A percentile compares a stretch with the other conserved stretches of the same genome.
Evolutionary conservation across 2,329 filamentous ascomycete genomes (phyloP).

Genomic region (Fusarium lateritium): DNA sequence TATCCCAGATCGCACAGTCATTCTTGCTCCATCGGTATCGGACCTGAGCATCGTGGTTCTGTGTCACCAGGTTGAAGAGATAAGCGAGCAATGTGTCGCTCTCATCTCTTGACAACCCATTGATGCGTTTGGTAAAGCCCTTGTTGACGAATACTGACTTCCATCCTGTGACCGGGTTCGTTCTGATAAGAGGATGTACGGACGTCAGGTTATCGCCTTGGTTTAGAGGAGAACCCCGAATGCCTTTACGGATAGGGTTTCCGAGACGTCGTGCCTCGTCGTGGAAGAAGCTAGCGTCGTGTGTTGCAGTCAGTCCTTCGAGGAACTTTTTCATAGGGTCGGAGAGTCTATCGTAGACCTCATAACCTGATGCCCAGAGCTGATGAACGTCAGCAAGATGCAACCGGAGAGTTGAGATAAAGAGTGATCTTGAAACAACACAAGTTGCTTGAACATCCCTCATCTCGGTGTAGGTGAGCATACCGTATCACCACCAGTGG

Average conservation of each 20-base stretch:
- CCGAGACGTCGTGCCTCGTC: conserved; percentile 64
- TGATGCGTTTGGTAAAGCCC: conserved; percentile 68
- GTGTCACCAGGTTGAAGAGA: conserved; percentile 63
- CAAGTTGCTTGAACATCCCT: background rate
- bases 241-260: conserved; percentile 59
- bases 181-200: conserved; percentile 69
- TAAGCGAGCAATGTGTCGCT: conserved; percentile 66
- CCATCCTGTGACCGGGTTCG: conserved; percentile 73
- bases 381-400: conserved; percentile 57
- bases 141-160: conserved; percentile 67
- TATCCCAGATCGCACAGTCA: conserved; percentile 77
- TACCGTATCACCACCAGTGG: conserved; percentile 70
- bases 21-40: conserved; percentile 68
- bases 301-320: conserved; percentile 64
- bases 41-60: conserved; percentile 72
- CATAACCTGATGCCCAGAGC: conserved; percentile 74
- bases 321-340: conserved; percentile 62
- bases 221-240: conserved; percentile 71
- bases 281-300: conserved; percentile 64
- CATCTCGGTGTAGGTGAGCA: conserved; percentile 4
- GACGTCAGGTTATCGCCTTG: conserved; percentile 66
- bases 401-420: background rate
- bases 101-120: conserved; percentile 68
- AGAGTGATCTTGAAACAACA: background rate
- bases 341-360: conserved; percentile 70